Evolutionary conservation across 441 rosid species (phyloP).

Genomic region (Erodium trifolium): DNA sequence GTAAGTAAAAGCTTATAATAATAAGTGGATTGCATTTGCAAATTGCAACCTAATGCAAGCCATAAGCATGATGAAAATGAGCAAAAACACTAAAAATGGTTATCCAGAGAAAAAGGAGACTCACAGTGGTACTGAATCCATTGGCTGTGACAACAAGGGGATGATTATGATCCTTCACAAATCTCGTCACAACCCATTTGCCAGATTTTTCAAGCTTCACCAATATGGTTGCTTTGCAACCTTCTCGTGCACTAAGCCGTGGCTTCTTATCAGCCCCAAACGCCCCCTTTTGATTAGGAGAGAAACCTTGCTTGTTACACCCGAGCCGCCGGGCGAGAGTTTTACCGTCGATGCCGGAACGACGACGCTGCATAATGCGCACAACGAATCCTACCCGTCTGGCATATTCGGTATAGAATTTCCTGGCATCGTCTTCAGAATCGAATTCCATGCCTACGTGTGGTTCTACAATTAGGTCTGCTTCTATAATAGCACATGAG

Average conservation of each 20-base stretch:
- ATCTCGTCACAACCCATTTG: slow-evolving; percentile 62
- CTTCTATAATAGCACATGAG: neutral
- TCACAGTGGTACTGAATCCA: neutral
- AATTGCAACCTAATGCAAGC: neutral
- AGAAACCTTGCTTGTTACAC: slow-evolving; percentile 73
- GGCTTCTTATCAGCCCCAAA: slow-evolving; percentile 40
- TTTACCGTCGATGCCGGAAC: slow-evolving; percentile 64
- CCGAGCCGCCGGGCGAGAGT: slow-evolving; percentile 70
- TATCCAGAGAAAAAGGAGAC: slow-evolving; percentile 34
- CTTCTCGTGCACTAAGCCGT: slow-evolving; percentile 63
- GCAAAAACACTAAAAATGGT: slow-evolving; percentile 8
- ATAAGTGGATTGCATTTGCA: neutral
- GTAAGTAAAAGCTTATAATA: no score
- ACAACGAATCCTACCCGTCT: slow-evolving; percentile 51
- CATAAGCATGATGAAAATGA: neutral
- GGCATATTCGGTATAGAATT: slow-evolving; percentile 54
- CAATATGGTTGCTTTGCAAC: slow-evolving; percentile 67
- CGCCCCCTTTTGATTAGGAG: slow-evolving; percentile 46
- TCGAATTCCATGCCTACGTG: slow-evolving; percentile 63
- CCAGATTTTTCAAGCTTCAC: slow-evolving; percentile 60
- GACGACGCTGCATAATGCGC: slow-evolving; percentile 65
- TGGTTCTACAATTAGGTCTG: slow-evolving; percentile 39
- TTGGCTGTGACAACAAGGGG: slow-evolving; percentile 29
- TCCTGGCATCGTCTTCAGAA: slow-evolving; percentile 62
- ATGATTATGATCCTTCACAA: slow-evolving; percentile 43